Evolutionary conservation across 2,329 filamentous ascomycete genomes (phyloP).

Genomic region (Aspergillus tanneri): DNA sequence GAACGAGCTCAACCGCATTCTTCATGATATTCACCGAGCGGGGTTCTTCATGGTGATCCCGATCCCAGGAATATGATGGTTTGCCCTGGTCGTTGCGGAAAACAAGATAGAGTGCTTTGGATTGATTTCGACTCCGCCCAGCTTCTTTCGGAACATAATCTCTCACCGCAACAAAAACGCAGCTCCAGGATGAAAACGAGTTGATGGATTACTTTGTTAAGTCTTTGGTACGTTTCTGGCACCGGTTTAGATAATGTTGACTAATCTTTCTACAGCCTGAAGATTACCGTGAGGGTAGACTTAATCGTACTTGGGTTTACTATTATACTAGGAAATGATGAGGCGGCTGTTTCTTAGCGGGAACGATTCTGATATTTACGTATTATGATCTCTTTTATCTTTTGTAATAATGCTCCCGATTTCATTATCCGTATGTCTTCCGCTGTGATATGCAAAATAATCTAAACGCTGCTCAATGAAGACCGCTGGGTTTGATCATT

Average conservation of each 20-base stretch:
- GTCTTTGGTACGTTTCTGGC: conserved; percentile 14
- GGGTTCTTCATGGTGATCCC: conserved; percentile 18
- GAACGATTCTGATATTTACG: too few species aligned
- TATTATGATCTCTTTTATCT: too few species aligned
- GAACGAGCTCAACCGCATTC: conserved; percentile 12
- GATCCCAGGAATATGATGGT: conserved; percentile 22
- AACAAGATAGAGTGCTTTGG: conserved; percentile 17
- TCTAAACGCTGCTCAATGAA: too few species aligned
- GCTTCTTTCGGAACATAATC: conserved; percentile 12
- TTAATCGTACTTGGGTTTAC: conserved; percentile 5
- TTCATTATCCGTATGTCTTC: too few species aligned
- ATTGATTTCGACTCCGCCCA: conserved; percentile 23
- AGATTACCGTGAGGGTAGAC: conserved; percentile 6
- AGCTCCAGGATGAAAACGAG: conserved; percentile 15
- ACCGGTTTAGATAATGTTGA: not conserved
- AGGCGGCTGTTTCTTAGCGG: too few species aligned
- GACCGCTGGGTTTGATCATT: too few species aligned
- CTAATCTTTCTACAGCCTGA: conserved; percentile 1
- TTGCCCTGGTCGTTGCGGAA: not conserved
- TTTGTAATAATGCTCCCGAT: too few species aligned
- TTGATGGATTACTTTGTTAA: conserved; percentile 19
- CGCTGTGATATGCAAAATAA: too few species aligned
- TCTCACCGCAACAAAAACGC: conserved; percentile 4
- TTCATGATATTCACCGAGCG: conserved; percentile 14
- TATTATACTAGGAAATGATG: conserved; percentile 2